Percentiles rank a stretch among this genome's conserved stretches.
These are phyloP conservation scores for Sclerotinia sclerotiorum DNA, from an alignment of 2,329 filamentous ascomycete genomes.

Conservation along the genomic window DNA sequence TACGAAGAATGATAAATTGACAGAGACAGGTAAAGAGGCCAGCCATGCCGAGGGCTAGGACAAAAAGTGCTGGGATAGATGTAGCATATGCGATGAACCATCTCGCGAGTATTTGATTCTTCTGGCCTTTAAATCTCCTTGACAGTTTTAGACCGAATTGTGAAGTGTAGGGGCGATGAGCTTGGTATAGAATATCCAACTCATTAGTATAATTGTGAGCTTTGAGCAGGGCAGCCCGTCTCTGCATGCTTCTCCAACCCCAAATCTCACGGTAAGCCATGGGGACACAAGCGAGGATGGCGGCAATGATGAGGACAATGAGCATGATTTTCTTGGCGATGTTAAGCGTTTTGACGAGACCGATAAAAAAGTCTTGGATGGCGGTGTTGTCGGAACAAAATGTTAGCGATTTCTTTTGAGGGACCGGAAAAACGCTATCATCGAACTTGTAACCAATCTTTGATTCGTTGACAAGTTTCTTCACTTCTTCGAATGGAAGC, in stretches of 20 bases:
- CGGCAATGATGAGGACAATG: slow-evolving; percentile 68
- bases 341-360: slow-evolving; percentile 64
- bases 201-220: slow-evolving; percentile 66
- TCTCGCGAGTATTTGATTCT: slow-evolving; percentile 61
- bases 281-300: slow-evolving; percentile 70
- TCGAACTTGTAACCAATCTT: slow-evolving; percentile 78
- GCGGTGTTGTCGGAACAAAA: slow-evolving; percentile 87
- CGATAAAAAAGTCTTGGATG: slow-evolving; percentile 80
- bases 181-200: slow-evolving; percentile 86
- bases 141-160: slow-evolving; percentile 69
- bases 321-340: slow-evolving; percentile 74
- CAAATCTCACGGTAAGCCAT: slow-evolving; percentile 81
- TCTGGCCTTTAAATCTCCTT: slow-evolving; percentile 58
- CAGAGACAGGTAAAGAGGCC: slow-evolving; percentile 66
- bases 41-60: slow-evolving; percentile 65
- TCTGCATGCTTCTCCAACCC: slow-evolving; percentile 71
- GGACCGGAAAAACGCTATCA: slow-evolving; percentile 74
- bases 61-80: slow-evolving; percentile 65
- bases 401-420: slow-evolving; percentile 74
- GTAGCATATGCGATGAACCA: slow-evolving; percentile 71
- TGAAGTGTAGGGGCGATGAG: slow-evolving; percentile 76
- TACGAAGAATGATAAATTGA: slow-evolving; percentile 64
- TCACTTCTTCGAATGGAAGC: slow-evolving; percentile 79
- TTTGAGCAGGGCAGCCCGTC: slow-evolving; percentile 65
- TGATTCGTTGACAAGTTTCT: slow-evolving; percentile 66